Base-by-base conservation (phyloP, 2,329 filamentous ascomycete genomes). In the Madurella fahalii region DNA sequence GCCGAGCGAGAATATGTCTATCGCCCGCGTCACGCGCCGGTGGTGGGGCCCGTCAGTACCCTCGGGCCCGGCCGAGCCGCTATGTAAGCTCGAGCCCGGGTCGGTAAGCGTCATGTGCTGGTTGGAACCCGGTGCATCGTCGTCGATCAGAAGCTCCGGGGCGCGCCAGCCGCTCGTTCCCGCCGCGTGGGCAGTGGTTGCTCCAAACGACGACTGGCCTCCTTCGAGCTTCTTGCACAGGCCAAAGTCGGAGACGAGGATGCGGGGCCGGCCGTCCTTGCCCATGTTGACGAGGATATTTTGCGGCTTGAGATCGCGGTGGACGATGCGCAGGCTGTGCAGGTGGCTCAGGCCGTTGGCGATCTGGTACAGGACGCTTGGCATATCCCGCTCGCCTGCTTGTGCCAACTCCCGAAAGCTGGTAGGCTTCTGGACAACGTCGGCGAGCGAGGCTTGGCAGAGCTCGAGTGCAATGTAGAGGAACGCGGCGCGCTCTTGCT, bases 111-210 rank as follows among this genome's bases (percentile, higher is more conserved):
- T 67, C 63, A 74, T 67, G 30, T 63, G 25, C 25, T 25, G 63
- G 2, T 71, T 69, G 4, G 68, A 67, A 40, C 80, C 75, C 16
- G 80, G 79, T 11, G 77, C 80, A 59, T 90, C 87, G 58, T 92
- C 88, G 64, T 91, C 87, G 4, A 94, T 80, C 13, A 99, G 83
- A 4, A 99, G 79, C 72, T 99, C 94, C 0, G 94, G 94, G 0
- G 94, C 94, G 56, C 95, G 90, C 94, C 94, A 99, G 7, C 94
- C 94, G 42, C 90, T 90, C 0, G 94, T 99, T 32, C 94, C 94
- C 8, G 89, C 89, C 1, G 93, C 93, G 66, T 96, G 90, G 12
- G 91, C 91, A 0, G 93, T 97, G 2, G 93, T 96, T 9, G 94
- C 92, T 40, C 93, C 88, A 68, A 97, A 92, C 0, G 93, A 97